Evolutionary conservation across 768 basidiomycete genomes (phyloP).

Genomic region (Tulasnella sp.): DNA sequence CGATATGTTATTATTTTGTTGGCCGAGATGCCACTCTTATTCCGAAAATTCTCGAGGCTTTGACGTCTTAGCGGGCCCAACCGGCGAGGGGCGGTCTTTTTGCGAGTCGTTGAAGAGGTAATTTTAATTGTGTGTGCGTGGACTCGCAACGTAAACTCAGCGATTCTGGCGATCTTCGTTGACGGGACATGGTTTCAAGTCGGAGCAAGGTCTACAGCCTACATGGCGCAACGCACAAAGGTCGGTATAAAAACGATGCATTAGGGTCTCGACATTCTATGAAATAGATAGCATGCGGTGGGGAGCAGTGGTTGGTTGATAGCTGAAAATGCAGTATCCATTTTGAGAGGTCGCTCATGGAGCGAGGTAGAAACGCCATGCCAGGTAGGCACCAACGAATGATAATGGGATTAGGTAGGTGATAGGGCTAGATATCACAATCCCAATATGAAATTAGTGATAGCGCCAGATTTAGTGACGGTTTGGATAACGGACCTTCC

Average conservation of each 20-base stretch:
- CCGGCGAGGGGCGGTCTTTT: no score
- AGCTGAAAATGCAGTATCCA: background rate
- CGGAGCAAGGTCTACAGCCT: background rate
- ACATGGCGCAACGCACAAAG: background rate
- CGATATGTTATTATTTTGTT: background rate
- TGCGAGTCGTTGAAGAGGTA: background rate
- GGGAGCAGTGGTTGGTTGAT: background rate
- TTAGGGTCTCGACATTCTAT: background rate
- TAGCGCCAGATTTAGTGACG: background rate
- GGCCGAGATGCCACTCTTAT: background rate
- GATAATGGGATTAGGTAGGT: constrained; percentile 83
- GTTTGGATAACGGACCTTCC: constrained; percentile 20
- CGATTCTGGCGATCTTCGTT: background rate
- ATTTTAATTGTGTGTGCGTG: background rate
- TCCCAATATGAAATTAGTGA: background rate
- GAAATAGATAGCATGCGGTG: background rate
- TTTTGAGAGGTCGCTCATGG: constrained; percentile 12
- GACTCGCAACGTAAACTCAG: background rate
- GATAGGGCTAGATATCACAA: constrained; percentile 42
- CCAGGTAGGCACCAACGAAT: constrained; percentile 80
- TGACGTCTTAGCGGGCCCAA: background rate
- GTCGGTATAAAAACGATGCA: background rate
- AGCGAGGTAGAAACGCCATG: constrained; percentile 65
- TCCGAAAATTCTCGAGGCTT: background rate
- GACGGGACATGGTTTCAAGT: background rate